Evolutionary conservation across 306 rosid species (phyloP).

Genomic region (Glycine tomentella): DNA sequence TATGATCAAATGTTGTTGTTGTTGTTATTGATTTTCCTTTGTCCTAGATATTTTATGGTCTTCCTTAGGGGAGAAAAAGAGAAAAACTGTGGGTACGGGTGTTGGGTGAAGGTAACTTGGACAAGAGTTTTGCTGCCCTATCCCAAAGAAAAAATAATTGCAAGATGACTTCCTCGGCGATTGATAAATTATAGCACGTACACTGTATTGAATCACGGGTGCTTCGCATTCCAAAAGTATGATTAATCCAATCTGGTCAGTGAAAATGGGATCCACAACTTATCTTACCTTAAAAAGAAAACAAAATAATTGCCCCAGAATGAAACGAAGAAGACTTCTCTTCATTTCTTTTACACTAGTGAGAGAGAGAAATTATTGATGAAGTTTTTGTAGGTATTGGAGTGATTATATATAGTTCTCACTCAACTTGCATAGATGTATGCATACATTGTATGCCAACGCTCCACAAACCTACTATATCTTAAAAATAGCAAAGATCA

Average conservation of each 20-base stretch:
- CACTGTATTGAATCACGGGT: conserved; percentile 31
- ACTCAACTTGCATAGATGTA: neutral
- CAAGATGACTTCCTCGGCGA: neutral
- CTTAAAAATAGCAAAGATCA: neutral
- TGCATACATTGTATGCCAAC: conserved; percentile 23
- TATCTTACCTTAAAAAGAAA: conserved; percentile 14
- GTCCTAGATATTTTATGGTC: conserved; percentile 44
- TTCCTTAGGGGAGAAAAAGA: conserved; percentile 18
- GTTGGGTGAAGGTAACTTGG: conserved; percentile 48
- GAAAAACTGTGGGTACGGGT: conserved; percentile 25
- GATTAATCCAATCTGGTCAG: conserved; percentile 39
- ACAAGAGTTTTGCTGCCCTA: neutral
- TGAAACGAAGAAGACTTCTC: conserved; percentile 9
- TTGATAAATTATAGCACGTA: conserved; percentile 37
- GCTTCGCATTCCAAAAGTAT: conserved; percentile 42
- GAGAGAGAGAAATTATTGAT: neutral
- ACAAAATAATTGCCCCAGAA: conserved; percentile 21
- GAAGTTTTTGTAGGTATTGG: neutral
- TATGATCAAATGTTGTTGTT: neutral
- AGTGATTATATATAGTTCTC: conserved; percentile 4
- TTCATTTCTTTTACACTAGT: neutral
- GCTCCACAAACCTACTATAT: neutral
- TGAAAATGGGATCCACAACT: conserved; percentile 39
- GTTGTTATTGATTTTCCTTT: neutral
- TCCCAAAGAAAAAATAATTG: conserved; percentile 25